Conservation (phyloP, 2,329 filamentous ascomycete species). For the Cytospora chrysosperma region DNA sequence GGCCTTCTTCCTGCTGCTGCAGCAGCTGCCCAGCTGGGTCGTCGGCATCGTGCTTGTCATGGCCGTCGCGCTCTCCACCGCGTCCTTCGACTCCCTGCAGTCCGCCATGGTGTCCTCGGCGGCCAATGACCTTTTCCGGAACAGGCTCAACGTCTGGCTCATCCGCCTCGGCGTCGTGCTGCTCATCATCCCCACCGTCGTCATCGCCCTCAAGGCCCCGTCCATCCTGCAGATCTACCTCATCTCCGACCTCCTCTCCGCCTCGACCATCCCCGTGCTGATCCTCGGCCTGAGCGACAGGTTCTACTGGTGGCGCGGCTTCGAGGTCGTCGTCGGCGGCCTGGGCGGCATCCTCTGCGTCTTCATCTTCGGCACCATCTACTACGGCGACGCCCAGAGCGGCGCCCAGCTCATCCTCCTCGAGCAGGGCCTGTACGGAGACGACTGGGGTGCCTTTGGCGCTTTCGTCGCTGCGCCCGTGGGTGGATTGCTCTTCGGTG, state of each 20-base stretch:
- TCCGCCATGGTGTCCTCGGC: constrained; percentile 82
- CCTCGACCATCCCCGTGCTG: constrained; percentile 72
- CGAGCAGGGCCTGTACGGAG: constrained; percentile 69
- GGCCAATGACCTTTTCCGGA: constrained; percentile 82
- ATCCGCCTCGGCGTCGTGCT: constrained; percentile 69
- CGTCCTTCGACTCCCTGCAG: constrained; percentile 78
- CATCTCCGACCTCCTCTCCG: constrained; percentile 77
- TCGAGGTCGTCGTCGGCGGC: constrained; percentile 76
- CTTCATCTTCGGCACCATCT: constrained; percentile 78
- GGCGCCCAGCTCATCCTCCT: constrained; percentile 70
- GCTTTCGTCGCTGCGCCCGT: constrained; percentile 79
- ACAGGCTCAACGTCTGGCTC: constrained; percentile 72
- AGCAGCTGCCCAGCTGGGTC: constrained; percentile 74
- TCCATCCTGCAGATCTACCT: constrained; percentile 79
- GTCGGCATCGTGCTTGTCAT: constrained; percentile 79
- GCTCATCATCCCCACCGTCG: constrained; percentile 71
- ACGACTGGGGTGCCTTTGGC: constrained; percentile 81
- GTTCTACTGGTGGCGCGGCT: constrained; percentile 73
- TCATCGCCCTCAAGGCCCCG: constrained; percentile 71
- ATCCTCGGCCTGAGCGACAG: constrained; percentile 67
- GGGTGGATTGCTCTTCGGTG: constrained; percentile 71
- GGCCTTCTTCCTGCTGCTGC: constrained; percentile 73
- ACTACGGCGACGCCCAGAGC: constrained; percentile 64
- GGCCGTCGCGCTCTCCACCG: constrained; percentile 72
- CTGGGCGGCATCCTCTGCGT: constrained; percentile 76